These are phyloP conservation scores for Aulographum hederae DNA, from an alignment of 2,329 filamentous ascomycete genomes.

Conservation along the genomic window DNA sequence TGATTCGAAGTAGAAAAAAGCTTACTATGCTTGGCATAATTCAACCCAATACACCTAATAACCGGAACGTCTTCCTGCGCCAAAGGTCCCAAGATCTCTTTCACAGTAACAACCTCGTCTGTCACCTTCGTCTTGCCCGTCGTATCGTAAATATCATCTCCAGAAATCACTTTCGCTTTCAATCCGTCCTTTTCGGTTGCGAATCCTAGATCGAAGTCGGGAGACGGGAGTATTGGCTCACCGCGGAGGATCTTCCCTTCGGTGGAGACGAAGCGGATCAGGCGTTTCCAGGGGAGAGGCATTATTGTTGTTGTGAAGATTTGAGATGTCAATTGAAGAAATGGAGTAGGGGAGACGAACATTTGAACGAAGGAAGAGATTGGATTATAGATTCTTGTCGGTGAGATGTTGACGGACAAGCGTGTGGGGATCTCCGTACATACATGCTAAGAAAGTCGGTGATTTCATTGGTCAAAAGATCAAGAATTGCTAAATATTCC, in stretches of 20 bases:
- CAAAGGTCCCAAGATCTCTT: slow-evolving; percentile 34
- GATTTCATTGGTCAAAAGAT: too few species aligned
- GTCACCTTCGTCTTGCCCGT: slow-evolving; percentile 30
- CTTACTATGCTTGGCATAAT: slow-evolving; percentile 44
- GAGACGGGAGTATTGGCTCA: slow-evolving; percentile 29
- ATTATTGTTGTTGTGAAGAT: slow-evolving; percentile 9
- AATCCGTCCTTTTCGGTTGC: slow-evolving; percentile 29
- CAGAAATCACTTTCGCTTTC: slow-evolving; percentile 32
- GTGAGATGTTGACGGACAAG: too few species aligned
- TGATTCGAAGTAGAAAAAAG: too few species aligned
- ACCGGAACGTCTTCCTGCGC: slow-evolving; percentile 36
- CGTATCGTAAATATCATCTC: slow-evolving; percentile 30
- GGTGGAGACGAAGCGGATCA: slow-evolving; percentile 35
- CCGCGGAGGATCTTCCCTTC: slow-evolving; percentile 32
- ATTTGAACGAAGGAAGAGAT: too few species aligned
- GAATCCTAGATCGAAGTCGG: slow-evolving; percentile 30
- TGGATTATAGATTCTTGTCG: too few species aligned
- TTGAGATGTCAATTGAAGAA: too few species aligned
- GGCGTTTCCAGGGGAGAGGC: slow-evolving; percentile 26
- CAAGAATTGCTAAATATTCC: too few species aligned
- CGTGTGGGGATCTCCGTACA: too few species aligned
- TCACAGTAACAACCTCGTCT: slow-evolving; percentile 34
- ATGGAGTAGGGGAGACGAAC: too few species aligned
- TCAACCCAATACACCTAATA: slow-evolving; percentile 39
- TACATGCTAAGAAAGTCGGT: too few species aligned